Base-by-base conservation (phyloP, 805 yeast species). In the Teunomyces lycoperdinae region DNA sequence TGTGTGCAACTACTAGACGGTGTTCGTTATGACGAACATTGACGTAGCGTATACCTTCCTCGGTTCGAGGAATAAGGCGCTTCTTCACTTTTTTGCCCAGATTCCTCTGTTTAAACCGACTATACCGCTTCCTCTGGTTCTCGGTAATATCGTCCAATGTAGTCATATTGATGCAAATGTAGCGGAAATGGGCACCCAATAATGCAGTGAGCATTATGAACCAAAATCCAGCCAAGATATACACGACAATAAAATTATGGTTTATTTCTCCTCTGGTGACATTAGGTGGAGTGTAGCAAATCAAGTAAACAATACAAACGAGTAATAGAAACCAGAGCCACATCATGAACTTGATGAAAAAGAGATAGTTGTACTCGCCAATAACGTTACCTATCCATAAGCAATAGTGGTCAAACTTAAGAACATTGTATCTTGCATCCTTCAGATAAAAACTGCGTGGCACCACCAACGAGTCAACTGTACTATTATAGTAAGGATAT, bases 381-480 rank as follows among this genome's bases (percentile, higher is more conserved):
- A 91, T 79, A 4, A 81, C 79, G 0, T 76, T 62, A 1, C 96
- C 95, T 0, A 92, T 64, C 85, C 89, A 89, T 0, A 81, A 59
- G 61, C 98, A 91, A 58, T 76, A 85, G 62, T 91, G 98, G 64
- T 91, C 98, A 73, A 87, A 85, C 48, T 77, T 73, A 0, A 87
- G 81, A 0, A 90, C 81, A 59, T 96, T 89, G 20, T 64, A 58
- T 2, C 74, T 76, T 45, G 68, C 44, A 43, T 77, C 72, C 3
- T 78, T 71, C 34, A 90, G 84, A 59, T 88, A 97, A 54, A 82
- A 92, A 0, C 87, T 63, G 44, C 97, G 71, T 24, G 80, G 77
- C 1, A 84, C 74, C 58, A 87, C 89, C 28, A 87, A 64, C 4
- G 84, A 76, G 42, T 78, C 70, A 60, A 96, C 88, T 9, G 67